phyloP scores from a whole-genome alignment of 1,284 basidiomycete genomes.

The Cutaneotrichosporon sp. region DNA sequence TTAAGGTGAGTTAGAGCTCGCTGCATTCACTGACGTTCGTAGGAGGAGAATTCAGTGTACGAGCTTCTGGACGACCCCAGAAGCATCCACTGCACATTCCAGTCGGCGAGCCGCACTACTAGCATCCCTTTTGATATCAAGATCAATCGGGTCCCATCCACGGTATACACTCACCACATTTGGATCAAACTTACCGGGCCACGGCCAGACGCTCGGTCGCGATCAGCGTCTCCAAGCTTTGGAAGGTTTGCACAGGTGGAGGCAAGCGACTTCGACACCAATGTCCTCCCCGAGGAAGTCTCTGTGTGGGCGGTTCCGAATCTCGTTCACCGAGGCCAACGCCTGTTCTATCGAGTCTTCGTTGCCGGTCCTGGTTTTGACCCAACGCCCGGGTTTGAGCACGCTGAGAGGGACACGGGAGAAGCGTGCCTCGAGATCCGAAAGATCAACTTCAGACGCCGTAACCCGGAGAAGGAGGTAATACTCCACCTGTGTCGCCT shows the following conservation, averaged over 20 bases:
- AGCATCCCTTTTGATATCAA: conserved; percentile 17
- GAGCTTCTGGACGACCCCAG: conserved; percentile 31
- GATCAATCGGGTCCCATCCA: conserved; percentile 18
- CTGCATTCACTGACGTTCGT: background rate
- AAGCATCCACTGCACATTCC: conserved; percentile 17
- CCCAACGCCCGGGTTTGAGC: background rate
- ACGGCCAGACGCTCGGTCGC: conserved; percentile 28
- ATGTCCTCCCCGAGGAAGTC: conserved; percentile 3
- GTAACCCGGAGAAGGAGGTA: conserved; percentile 33
- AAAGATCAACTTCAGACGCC: conserved; percentile 23
- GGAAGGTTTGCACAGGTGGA: conserved; percentile 1
- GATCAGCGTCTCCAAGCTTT: conserved; percentile 18
- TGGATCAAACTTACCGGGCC: conserved; percentile 34
- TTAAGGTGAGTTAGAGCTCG: conserved; percentile 27
- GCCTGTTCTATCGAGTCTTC: background rate
- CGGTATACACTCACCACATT: conserved; percentile 19
- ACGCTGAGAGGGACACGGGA: background rate
- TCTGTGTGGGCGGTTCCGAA: conserved; percentile 2
- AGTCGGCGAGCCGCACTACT: conserved; percentile 16
- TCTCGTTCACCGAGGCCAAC: background rate
- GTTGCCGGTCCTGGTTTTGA: background rate
- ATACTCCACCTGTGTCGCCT: conserved; percentile 8
- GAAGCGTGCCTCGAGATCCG: background rate
- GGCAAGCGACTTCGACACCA: conserved; percentile 4
- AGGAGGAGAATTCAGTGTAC: conserved; percentile 26